Evolutionary conservation across 352 stramenopile genomes (phyloP).

Genomic region (Phytopythium aichiense): DNA sequence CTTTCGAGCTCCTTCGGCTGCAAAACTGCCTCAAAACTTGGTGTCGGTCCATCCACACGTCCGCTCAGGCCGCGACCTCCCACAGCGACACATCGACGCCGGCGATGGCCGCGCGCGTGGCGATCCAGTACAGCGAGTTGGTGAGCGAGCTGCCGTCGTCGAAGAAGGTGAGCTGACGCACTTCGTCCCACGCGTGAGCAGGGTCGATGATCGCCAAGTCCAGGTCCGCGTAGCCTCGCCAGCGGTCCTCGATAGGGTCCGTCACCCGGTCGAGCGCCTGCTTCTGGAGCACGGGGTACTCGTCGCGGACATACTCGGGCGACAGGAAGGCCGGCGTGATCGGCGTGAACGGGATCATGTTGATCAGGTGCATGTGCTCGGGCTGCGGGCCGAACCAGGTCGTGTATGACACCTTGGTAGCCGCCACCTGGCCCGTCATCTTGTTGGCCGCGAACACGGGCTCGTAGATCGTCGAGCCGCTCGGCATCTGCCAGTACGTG

Average conservation of each 20-base stretch:
- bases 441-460: slow-evolving; percentile 71
- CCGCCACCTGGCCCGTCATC: slow-evolving; percentile 78
- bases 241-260: slow-evolving; percentile 71
- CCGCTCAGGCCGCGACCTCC: neutral
- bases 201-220: slow-evolving; percentile 83
- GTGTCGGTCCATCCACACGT: neutral
- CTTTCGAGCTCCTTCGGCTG: neutral
- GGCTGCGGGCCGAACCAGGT: slow-evolving; percentile 85
- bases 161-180: slow-evolving; percentile 70
- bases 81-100: slow-evolving; percentile 4
- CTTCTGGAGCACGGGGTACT: slow-evolving; percentile 74
- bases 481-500: slow-evolving; percentile 96
- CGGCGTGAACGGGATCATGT: slow-evolving; percentile 91
- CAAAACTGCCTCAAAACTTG: slow-evolving; percentile 8
- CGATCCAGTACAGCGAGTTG: slow-evolving; percentile 90
- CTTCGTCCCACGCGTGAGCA: slow-evolving; percentile 52
- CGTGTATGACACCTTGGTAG: slow-evolving; percentile 81
- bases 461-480: slow-evolving; percentile 58
- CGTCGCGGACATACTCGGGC: slow-evolving; percentile 63
- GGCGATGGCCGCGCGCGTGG: slow-evolving; percentile 42
- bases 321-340: slow-evolving; percentile 74
- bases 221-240: slow-evolving; percentile 83
- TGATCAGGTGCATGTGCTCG: slow-evolving; percentile 89
- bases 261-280: slow-evolving; percentile 56
- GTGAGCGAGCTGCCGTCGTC: slow-evolving; percentile 86